Base-by-base conservation (phyloP, 2,329 filamentous ascomycete species). In the Fulvia fulva region DNA sequence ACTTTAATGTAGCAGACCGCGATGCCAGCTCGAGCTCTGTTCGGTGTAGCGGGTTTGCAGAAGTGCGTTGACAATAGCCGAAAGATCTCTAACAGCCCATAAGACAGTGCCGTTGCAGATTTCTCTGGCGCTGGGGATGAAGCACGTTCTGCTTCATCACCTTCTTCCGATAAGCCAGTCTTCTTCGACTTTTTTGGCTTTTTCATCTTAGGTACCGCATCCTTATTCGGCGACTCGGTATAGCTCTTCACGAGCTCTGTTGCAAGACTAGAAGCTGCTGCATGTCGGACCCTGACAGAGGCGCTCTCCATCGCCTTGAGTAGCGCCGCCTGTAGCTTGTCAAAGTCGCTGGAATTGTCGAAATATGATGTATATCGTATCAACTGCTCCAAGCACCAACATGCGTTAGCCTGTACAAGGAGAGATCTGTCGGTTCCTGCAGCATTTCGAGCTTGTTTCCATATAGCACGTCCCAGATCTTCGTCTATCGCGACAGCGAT, bases 261-360 rank as follows among this genome's bases (percentile, higher is more conserved):
- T 9, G 91, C 89, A 58, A 97, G 80, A 70, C 90, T 93, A 56
- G 91, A 89, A 6, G 91, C 92, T 3, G 91, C 91, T 2, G 92
- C 90, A 74, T 93, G 89, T 60, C 94, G 84, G 53, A 96, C 90
- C 26, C 87, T 82, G 0, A 86, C 77, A 51, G 87, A 89, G 1
- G 85, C 75, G 34, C 87, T 92, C 66, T 99, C 94, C 59, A 95
- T 87, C 0, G 88, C 83, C 74, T 96, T 97, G 82, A 91, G 94
- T 16, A 95, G 78, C 5, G 88, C 85, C 32, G 83, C 83, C 74
- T 93, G 91, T 21, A 97, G 76, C 71, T 89, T 91, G 65, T 99
- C 94, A 69, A 96, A 96, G 71, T 99, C 94, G 71, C 82, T 87
- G 14, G 88, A 85, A 69, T 95, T 96, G 70, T 91, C 87, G 70